phyloP scores from a whole-genome alignment of 2,329 filamentous ascomycete genomes.

The Diaporthe longicolla region DNA sequence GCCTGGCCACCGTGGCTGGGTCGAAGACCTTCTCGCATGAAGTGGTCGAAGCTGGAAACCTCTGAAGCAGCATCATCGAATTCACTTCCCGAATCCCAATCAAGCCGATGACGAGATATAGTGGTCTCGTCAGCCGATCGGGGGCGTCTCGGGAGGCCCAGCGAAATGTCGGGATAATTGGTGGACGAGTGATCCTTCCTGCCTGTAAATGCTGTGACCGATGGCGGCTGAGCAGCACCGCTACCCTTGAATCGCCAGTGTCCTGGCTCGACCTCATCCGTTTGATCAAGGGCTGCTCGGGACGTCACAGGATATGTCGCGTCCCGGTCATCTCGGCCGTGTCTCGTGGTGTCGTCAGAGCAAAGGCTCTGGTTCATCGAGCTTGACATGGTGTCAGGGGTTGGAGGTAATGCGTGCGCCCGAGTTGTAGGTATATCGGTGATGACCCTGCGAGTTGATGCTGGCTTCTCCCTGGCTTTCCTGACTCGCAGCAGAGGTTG shows the following conservation, averaged over 20 bases:
- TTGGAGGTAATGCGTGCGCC: constrained; percentile 66
- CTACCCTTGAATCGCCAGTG: constrained; percentile 38
- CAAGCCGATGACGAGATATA: constrained; percentile 56
- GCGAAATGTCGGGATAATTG: constrained; percentile 50
- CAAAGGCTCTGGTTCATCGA: constrained; percentile 65
- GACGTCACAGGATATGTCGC: constrained; percentile 47
- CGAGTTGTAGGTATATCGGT: constrained; percentile 61
- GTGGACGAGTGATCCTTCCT: constrained; percentile 47
- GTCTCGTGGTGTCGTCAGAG: constrained; percentile 64
- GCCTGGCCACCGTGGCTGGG: constrained; percentile 48
- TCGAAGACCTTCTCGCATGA: constrained; percentile 68
- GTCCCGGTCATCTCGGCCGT: constrained; percentile 50
- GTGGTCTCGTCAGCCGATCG: constrained; percentile 64
- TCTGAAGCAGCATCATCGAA: constrained; percentile 61
- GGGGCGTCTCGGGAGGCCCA: constrained; percentile 56
- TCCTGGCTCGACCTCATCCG: constrained; percentile 12
- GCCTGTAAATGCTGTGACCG: constrained; percentile 52
- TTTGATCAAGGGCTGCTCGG: constrained; percentile 15
- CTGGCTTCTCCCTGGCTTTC: constrained; percentile 60
- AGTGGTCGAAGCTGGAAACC: constrained; percentile 68
- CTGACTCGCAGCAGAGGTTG: constrained; percentile 23
- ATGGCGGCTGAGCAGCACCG: constrained; percentile 48
- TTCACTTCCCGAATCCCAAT: constrained; percentile 62
- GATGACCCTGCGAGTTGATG: constrained; percentile 62
- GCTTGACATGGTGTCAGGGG: constrained; percentile 72